Conservation (phyloP, 495 filamentous ascomycete species). For the Cryomyces antarcticus region DNA sequence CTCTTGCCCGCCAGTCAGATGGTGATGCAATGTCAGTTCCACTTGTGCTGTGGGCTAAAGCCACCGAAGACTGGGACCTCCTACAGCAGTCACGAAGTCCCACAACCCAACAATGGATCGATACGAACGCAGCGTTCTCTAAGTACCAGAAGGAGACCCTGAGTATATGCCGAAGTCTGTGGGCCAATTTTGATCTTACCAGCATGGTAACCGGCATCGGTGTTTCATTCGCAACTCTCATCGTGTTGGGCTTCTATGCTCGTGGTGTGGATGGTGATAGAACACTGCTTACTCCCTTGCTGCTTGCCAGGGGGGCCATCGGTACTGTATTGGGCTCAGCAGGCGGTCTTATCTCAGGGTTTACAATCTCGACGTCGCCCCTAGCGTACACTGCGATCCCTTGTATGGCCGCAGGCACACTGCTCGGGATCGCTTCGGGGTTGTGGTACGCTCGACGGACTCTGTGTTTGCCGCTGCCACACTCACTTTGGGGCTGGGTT, state of each 20-base stretch:
- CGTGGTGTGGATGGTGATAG: slow-evolving; percentile 32
- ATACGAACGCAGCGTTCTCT: slow-evolving; percentile 39
- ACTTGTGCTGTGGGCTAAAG: slow-evolving; percentile 35
- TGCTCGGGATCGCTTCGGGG: slow-evolving; percentile 35
- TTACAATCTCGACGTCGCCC: slow-evolving; percentile 6
- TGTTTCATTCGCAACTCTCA: slow-evolving; percentile 45
- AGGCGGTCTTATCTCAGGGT: slow-evolving; percentile 9
- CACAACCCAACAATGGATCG: slow-evolving; percentile 16
- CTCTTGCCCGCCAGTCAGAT: slow-evolving; percentile 37
- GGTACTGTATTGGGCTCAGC: slow-evolving; percentile 13
- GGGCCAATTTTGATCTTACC: slow-evolving; percentile 74
- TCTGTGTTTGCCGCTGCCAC: slow-evolving; percentile 43
- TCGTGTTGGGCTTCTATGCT: slow-evolving; percentile 50
- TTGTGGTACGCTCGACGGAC: slow-evolving; percentile 29
- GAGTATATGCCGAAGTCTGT: slow-evolving; percentile 60
- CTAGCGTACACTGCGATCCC: slow-evolving; percentile 19
- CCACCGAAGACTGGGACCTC: slow-evolving; percentile 25
- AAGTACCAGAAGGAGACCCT: slow-evolving; percentile 63
- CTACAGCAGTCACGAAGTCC: slow-evolving; percentile 17
- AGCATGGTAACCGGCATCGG: slow-evolving; percentile 65
- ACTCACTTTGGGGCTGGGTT: slow-evolving; percentile 72
- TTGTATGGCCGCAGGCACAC: slow-evolving; percentile 40
- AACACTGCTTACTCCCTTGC: slow-evolving; percentile 28
- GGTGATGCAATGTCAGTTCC: slow-evolving; percentile 34
- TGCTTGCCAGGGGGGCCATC: slow-evolving; percentile 20